Evolutionary conservation across 768 basidiomycete genomes (phyloP), one percentile per base, ranked within the genome.

Genomic region (Trametes punicea): DNA sequence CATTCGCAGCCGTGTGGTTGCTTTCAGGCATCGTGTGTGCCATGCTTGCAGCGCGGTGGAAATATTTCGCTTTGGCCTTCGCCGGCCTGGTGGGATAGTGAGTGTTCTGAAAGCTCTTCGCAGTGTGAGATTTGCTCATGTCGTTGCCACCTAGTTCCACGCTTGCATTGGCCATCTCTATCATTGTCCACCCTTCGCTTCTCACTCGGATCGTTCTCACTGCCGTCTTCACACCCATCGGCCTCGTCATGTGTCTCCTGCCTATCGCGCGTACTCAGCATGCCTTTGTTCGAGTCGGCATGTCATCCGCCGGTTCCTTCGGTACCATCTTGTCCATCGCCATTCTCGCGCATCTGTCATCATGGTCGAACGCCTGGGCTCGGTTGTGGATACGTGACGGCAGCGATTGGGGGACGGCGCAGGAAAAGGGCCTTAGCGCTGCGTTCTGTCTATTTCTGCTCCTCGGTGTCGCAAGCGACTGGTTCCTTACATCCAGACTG

Each of bases 361-460:
- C 78, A 11, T 88, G 84, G 85, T 78, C 78, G 3, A 76, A 85
- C 62, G 74, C 78, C 9, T 87, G 82, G 83, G 79, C 81, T 54
- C 77, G 85, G 11, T 69, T 84, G 2, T 89, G 82, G 80, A 56
- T 81, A n/a, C 48, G 47, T 5, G 71, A 78, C 34, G 74, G 74
- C 30, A 55, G 58, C n/a, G 69, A 67, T 11, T 87, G 85, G 85
- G 84, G 82, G 0, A 75, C 77, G 0, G 63, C 67, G 26, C 62
- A 74, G 47, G 86, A 88, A 69, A 79, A 81, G 53, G 84, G 80
- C 1, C 71, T 87, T 21, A 83, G 76, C 59, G 81, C 81, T 3
- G 78, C 75, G 8, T 85, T 75, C 64, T 80, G 77, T 54, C 65
- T 86, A 26, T 75, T 87, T 46, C 65, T 82, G 15, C 62, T 68